phyloP scores from a whole-genome alignment of 2,329 filamentous ascomycete species.

The Phoma sp. region DNA sequence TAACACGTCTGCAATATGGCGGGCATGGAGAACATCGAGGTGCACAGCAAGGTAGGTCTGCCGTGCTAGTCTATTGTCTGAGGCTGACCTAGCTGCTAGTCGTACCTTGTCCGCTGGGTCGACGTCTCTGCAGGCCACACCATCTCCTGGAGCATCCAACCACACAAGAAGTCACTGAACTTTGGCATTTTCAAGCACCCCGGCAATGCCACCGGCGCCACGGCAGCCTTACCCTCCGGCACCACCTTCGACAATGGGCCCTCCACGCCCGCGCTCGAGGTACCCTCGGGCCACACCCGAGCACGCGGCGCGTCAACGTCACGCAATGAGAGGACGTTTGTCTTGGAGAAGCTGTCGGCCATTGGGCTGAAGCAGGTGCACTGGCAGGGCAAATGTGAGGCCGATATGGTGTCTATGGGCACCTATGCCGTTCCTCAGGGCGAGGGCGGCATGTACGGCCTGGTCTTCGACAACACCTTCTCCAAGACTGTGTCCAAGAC shows the following conservation, averaged over 20 bases:
- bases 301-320: slow-evolving; percentile 59
- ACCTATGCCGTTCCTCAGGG: slow-evolving; percentile 78
- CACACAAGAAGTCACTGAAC: slow-evolving; percentile 98
- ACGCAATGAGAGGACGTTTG: slow-evolving; percentile 74
- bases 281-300: slow-evolving; percentile 60
- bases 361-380: slow-evolving; percentile 68
- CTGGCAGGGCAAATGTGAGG: slow-evolving; percentile 95
- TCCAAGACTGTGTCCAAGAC: slow-evolving; percentile 91
- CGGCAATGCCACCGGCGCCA: slow-evolving; percentile 63
- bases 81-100: slow-evolving; percentile 60
- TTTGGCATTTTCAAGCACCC: slow-evolving; percentile 98
- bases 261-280: slow-evolving; percentile 56
- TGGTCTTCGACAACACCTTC: slow-evolving; percentile 99
- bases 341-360: slow-evolving; percentile 68
- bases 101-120: slow-evolving; percentile 97
- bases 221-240: slow-evolving; percentile 46
- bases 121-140: slow-evolving; percentile 88
- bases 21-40: slow-evolving; percentile 94
- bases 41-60: slow-evolving; percentile 86
- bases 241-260: slow-evolving; percentile 37
- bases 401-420: slow-evolving; percentile 91
- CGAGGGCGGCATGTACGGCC: slow-evolving; percentile 89
- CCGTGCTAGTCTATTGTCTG: neutral
- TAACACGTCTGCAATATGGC: slow-evolving; percentile 67
- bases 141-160: slow-evolving; percentile 96